Conservation (phyloP, 176 grass and related monocot species). For the Oryza coarctata region DNA sequence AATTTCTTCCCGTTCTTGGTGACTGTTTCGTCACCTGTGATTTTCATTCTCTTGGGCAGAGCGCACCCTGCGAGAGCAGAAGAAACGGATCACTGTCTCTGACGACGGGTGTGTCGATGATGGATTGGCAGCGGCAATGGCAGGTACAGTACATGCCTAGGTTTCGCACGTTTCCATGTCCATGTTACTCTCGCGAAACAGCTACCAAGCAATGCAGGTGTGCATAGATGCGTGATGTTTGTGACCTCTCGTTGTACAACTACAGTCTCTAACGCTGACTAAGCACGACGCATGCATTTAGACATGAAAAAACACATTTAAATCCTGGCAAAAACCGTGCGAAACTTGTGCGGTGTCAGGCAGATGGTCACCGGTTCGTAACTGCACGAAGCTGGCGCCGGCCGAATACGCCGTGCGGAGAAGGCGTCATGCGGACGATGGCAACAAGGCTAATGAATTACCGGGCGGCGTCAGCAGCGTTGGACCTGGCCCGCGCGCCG, state of each 20-base stretch:
- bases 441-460: no score
- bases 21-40: background rate
- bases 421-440: background rate
- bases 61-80: background rate
- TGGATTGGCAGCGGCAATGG: background rate
- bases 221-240: background rate
- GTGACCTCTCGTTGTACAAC: background rate
- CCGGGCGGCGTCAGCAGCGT: no score
- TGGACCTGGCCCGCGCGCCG: background rate
- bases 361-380: background rate
- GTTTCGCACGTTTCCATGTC: conserved; percentile 13
- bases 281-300: no score
- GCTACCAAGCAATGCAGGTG: background rate
- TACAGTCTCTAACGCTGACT: no score
- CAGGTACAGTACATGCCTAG: background rate
- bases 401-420: background rate
- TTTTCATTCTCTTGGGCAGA: conserved; percentile 23
- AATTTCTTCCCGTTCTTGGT: background rate
- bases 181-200: background rate
- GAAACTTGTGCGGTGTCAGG: no score
- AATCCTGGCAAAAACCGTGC: no score
- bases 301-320: no score
- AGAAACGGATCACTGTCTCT: conserved; percentile 26
- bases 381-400: background rate
- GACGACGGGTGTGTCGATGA: conserved; percentile 6